phyloP scores from a whole-genome alignment of 2,329 filamentous ascomycete species.

The Lachnellula hyalina region DNA sequence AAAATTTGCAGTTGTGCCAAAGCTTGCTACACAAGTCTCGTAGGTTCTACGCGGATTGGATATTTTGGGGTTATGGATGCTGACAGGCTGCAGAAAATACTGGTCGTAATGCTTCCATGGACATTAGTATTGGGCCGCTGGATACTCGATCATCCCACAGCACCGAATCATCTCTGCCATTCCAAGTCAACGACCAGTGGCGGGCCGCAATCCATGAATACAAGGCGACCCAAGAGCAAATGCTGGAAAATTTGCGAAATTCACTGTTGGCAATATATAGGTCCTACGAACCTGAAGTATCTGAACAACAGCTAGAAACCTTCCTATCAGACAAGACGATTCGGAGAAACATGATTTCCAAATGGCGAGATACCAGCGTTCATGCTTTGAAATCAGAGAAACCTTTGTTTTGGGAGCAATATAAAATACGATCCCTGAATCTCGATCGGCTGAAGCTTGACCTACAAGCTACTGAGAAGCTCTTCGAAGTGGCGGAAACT shows the following conservation, averaged over 20 bases:
- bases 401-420: conserved; percentile 40
- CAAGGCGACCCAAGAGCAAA: conserved; percentile 38
- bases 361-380: conserved; percentile 31
- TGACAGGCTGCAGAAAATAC: conserved; percentile 14
- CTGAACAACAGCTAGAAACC: conserved; percentile 38
- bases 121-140: conserved; percentile 17
- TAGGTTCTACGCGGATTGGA: conserved; percentile 12
- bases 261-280: conserved; percentile 42
- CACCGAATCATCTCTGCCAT: conserved; percentile 25
- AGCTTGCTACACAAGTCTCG: conserved; percentile 38
- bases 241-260: conserved; percentile 38
- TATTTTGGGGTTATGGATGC: not conserved
- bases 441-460: conserved; percentile 42
- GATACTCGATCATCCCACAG: conserved; percentile 22
- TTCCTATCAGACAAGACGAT: conserved; percentile 39
- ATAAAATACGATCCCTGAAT: conserved; percentile 44
- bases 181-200: conserved; percentile 27
- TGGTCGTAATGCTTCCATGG: conserved; percentile 19
- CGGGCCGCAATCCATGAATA: conserved; percentile 40
- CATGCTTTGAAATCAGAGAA: conserved; percentile 40
- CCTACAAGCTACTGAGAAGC: conserved; percentile 35
- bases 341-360: conserved; percentile 39
- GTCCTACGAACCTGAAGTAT: conserved; percentile 40
- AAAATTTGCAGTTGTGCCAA: conserved; percentile 37
- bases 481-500: conserved; percentile 38